Evolutionary conservation across 2,329 filamentous ascomycete species (phyloP).

Genomic region (Pseudocercospora fijiensis): DNA sequence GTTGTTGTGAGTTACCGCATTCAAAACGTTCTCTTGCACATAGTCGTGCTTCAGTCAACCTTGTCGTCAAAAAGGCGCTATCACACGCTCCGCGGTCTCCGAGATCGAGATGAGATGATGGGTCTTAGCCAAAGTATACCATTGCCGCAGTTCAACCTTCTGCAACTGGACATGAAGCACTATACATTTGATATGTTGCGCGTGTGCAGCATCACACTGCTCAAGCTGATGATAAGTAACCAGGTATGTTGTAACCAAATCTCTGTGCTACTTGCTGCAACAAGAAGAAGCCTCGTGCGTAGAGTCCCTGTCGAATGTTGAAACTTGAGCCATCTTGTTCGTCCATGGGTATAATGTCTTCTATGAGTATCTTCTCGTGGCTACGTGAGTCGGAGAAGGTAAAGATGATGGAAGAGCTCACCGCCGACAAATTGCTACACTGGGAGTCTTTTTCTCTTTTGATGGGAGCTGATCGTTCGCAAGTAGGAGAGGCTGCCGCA

Average conservation of each 20-base stretch:
- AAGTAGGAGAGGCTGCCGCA: neutral
- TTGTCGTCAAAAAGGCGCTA: neutral
- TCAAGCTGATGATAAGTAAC: neutral
- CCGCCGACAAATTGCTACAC: neutral
- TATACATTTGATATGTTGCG: neutral
- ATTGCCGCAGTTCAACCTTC: slow-evolving; percentile 12
- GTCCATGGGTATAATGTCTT: neutral
- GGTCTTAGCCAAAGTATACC: slow-evolving; percentile 1
- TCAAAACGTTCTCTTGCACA: neutral
- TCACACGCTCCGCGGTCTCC: slow-evolving; percentile 2
- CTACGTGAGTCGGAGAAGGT: neutral
- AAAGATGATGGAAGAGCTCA: neutral
- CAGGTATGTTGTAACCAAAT: neutral
- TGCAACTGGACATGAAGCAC: neutral
- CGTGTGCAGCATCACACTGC: neutral
- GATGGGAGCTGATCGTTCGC: neutral
- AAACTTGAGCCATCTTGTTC: neutral
- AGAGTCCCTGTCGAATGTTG: neutral
- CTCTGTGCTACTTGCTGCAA: neutral
- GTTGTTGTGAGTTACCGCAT: neutral
- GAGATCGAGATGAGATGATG: too few relatives aligned
- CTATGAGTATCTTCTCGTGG: neutral
- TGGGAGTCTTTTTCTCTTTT: neutral
- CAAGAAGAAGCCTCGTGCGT: neutral
- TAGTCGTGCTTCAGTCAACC: neutral